Conservation (phyloP, 345 rosid species). For the Cardamine chenopodiifolia region DNA sequence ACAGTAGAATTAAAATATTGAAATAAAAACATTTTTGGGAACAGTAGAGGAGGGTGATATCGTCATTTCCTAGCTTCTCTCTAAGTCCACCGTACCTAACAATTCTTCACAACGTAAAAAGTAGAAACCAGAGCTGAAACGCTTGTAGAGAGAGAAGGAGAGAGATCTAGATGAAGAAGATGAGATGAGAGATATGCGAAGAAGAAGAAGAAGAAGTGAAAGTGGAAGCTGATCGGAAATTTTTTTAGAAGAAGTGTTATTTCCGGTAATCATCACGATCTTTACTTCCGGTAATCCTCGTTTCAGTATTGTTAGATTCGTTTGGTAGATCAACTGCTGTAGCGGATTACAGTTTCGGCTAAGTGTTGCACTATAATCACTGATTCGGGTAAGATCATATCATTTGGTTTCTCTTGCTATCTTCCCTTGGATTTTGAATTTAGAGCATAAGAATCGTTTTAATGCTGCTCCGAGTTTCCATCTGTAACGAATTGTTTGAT, state of each 20-base stretch:
- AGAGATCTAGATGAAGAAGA: conserved; percentile 32
- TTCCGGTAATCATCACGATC: conserved; percentile 18
- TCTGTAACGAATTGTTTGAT: conserved; percentile 14
- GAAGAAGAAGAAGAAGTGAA: conserved; percentile 9
- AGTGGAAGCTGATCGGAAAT: conserved; percentile 17
- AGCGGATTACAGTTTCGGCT: not conserved
- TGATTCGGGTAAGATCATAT: not conserved
- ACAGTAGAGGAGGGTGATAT: conserved; percentile 21
- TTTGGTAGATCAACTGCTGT: not conserved
- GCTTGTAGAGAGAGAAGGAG: conserved; percentile 21
- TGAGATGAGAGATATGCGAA: conserved; percentile 7
- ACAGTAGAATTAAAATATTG: conserved; percentile 12
- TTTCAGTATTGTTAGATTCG: conserved; percentile 13
- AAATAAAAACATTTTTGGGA: conserved; percentile 9
- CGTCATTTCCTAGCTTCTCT: conserved; percentile 25
- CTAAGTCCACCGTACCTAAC: conserved; percentile 40
- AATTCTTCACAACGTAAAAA: conserved; percentile 37
- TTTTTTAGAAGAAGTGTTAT: not conserved
- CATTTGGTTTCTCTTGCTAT: conserved; percentile 10
- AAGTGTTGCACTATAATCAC: not conserved
- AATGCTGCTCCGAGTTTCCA: not conserved
- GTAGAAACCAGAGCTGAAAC: conserved; percentile 32
- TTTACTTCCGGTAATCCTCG: not conserved
- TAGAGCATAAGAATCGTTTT: conserved; percentile 12
- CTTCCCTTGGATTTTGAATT: not conserved